Base-by-base conservation (phyloP, 306 rosid species). In the Quercus agrifolia region DNA sequence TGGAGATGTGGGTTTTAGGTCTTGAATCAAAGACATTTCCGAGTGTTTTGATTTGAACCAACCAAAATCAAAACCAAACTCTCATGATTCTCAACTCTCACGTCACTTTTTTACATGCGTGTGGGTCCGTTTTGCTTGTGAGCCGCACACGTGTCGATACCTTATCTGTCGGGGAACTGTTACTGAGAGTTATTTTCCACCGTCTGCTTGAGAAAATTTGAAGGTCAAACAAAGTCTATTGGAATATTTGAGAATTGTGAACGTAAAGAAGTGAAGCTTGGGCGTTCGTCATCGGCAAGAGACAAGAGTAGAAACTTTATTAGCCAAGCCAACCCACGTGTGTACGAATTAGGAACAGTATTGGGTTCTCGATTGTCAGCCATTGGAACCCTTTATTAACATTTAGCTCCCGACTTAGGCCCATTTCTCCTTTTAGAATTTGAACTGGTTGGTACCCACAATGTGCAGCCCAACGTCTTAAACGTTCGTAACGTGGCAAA, bases 1-100 rank as follows among this genome's bases (percentile, higher is more conserved):
- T 75, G 70, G 67, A 57, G 56, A 41, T 52, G 66, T 62, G 6
- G 78, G 81, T 5, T 56, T 67, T 78, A 78, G 73, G 52, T 14
- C 59, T 74, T 63, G 73, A 35, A 35, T 5, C 41, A 35, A 35
- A 5, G 41, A 70, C 56, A 3, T 35, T 3, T 33, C n/a, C 7
- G 51, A 44, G 51, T 44, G 25, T 52, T 5, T 35, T 35, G 41
- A 35, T 35, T 4, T 54, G 77, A 27, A 70, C 68, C 31, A 23
- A 67, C 28, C 72, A 19, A 74, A 21, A 10, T 8, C 12, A 5
- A 8, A 15, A 35, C 41, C 41, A 1, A 35, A 35, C 6, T 33
- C 2, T 8, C 78, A 8, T 8, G 25, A 23, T 7, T 15, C 8
- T 20, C 15, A 63, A 63, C 46, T 17, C 63, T 18, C 64, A 8